A percentile compares a stretch with the other conserved stretches of the same genome.
Evolutionary conservation across 208 protist genomes (phyloP).

Genomic region (Vickermania spadyakhi): DNA sequence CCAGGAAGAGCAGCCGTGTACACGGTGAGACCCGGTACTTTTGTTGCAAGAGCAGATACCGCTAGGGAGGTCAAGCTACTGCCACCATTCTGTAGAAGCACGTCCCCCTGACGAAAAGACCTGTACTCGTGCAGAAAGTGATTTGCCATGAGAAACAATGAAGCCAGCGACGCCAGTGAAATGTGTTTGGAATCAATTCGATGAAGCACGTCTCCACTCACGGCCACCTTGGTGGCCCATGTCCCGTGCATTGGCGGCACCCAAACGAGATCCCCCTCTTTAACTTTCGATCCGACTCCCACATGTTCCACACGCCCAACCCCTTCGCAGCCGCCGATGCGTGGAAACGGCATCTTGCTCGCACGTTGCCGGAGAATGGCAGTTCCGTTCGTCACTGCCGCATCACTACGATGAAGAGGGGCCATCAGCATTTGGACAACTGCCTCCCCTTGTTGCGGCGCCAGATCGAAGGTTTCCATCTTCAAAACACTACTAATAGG

Average conservation of each 20-base stretch:
- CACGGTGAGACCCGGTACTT: slow-evolving; percentile 27
- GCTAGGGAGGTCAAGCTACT: slow-evolving; percentile 63
- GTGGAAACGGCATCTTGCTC: slow-evolving; percentile 21
- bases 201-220: slow-evolving; percentile 26
- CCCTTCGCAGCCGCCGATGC: slow-evolving; percentile 57
- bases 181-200: slow-evolving; percentile 41
- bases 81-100: slow-evolving; percentile 71
- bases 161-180: slow-evolving; percentile 50
- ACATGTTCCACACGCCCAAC: slow-evolving; percentile 38
- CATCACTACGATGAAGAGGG: slow-evolving; percentile 55
- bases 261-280: slow-evolving; percentile 73
- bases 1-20: slow-evolving; percentile 55
- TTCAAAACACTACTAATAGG: slow-evolving; percentile 38
- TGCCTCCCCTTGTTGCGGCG: slow-evolving; percentile 30
- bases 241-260: slow-evolving; percentile 51
- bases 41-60: slow-evolving; percentile 44
- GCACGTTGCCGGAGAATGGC: slow-evolving; percentile 41
- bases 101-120: slow-evolving; percentile 29
- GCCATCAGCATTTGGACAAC: slow-evolving; percentile 51
- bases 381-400: slow-evolving; percentile 60
- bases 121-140: slow-evolving; percentile 55
- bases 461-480: slow-evolving; percentile 41
- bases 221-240: slow-evolving; percentile 48
- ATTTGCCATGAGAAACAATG: slow-evolving; percentile 54
- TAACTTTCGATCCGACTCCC: slow-evolving; percentile 16